Evolutionary conservation across 1,139 yeast species (phyloP).

Genomic region (Kodamaea anthophila): DNA sequence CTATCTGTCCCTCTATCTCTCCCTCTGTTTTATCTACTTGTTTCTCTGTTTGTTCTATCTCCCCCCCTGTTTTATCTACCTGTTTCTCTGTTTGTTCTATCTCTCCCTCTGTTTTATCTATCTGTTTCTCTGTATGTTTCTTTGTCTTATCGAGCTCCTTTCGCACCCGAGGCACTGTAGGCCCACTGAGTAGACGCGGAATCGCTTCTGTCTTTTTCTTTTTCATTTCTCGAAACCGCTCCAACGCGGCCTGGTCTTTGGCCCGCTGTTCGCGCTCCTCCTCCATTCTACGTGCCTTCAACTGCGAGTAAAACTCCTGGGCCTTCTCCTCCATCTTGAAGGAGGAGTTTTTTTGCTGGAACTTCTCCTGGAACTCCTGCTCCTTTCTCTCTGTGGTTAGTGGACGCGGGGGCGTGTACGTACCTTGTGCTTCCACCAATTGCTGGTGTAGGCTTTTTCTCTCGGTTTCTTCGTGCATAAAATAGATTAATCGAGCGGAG

Average conservation of each 20-base stretch:
- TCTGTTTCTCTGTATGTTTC: no score
- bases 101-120: no score
- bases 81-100: no score
- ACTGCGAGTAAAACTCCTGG: slow-evolving; percentile 18
- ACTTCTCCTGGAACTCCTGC: slow-evolving; percentile 12
- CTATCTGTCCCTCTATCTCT: no score
- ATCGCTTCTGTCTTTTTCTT: slow-evolving; percentile 1
- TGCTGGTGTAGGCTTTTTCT: slow-evolving; percentile 14
- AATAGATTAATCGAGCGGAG: no score
- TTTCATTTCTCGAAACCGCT: slow-evolving; percentile 7
- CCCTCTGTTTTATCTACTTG: no score
- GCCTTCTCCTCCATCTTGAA: slow-evolving; percentile 14
- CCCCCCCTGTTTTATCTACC: no score
- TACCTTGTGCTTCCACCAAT: slow-evolving; percentile 13
- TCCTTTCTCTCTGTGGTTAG: slow-evolving; percentile 11
- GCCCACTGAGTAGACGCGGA: no score
- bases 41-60: no score
- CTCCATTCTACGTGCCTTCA: slow-evolving; percentile 15
- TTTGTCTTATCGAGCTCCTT: no score
- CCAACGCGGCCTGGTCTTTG: slow-evolving; percentile 6
- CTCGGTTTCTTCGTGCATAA: no score
- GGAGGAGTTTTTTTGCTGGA: slow-evolving; percentile 13
- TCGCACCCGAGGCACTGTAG: no score
- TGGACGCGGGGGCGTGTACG: slow-evolving; percentile 4
- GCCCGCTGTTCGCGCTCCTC: slow-evolving; percentile 11